These are phyloP conservation scores for Pichia deserticola DNA, from an alignment of 805 yeast genomes.

Conservation along the genomic window DNA sequence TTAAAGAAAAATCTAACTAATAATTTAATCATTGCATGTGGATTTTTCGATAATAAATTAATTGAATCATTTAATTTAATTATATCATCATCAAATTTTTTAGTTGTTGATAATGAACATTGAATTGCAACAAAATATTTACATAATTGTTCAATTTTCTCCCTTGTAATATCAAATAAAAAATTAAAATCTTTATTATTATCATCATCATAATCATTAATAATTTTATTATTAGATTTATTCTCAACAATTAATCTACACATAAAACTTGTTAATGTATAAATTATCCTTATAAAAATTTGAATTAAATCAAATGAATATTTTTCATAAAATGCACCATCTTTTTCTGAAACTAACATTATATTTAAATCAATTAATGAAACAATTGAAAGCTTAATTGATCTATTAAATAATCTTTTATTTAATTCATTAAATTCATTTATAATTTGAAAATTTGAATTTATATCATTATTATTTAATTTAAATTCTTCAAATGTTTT, in stretches of 20 bases:
- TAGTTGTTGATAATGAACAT: not conserved
- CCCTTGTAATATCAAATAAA: slow-evolving; percentile 8
- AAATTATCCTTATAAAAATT: slow-evolving; percentile 15
- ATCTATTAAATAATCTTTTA: slow-evolving; percentile 14
- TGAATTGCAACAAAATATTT: slow-evolving; percentile 3
- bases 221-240: not conserved
- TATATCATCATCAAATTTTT: not conserved
- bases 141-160: slow-evolving; percentile 3
- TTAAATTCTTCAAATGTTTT: slow-evolving; percentile 3
- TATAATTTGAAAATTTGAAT: slow-evolving; percentile 1
- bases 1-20: slow-evolving; percentile 25
- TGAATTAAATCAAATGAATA: slow-evolving; percentile 20
- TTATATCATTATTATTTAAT: not conserved
- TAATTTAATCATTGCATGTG: slow-evolving; percentile 16
- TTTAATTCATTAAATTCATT: slow-evolving; percentile 12
- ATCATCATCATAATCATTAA: not conserved
- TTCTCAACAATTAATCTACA: slow-evolving; percentile 9
- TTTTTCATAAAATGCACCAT: slow-evolving; percentile 10
- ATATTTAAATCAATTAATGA: slow-evolving; percentile 16
- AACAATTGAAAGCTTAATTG: slow-evolving; percentile 13
- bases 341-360: slow-evolving; percentile 9
- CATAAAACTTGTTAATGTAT: slow-evolving; percentile 12
- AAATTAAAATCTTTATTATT: not conserved
- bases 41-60: slow-evolving; percentile 12
- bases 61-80: slow-evolving; percentile 6